phyloP scores from a whole-genome alignment of 805 yeast species.

The Candida ascalaphidarum region DNA sequence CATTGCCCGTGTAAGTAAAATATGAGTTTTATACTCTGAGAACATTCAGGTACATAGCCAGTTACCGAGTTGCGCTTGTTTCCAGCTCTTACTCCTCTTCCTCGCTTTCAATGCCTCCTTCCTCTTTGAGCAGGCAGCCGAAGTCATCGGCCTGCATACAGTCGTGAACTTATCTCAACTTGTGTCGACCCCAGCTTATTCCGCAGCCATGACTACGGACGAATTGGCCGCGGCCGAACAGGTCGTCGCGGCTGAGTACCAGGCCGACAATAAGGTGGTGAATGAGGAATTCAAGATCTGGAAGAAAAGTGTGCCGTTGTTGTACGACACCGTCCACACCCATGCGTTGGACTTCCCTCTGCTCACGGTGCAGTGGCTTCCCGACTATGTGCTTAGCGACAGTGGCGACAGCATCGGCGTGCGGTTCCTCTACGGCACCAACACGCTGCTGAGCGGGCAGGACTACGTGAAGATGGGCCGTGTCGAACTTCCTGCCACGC shows the following conservation, averaged over 20 bases:
- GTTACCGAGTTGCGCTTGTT: too few relatives aligned
- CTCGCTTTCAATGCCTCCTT: too few relatives aligned
- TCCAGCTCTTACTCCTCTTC: too few relatives aligned
- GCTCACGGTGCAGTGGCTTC: slow-evolving; percentile 61
- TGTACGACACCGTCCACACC: slow-evolving; percentile 68
- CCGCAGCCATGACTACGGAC: too few relatives aligned
- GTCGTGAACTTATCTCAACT: too few relatives aligned
- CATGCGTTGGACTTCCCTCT: slow-evolving; percentile 65
- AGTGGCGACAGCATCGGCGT: slow-evolving; percentile 20
- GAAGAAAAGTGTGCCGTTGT: slow-evolving; percentile 77
- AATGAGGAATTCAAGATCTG: slow-evolving; percentile 74
- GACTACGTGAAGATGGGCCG: slow-evolving; percentile 40
- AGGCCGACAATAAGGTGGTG: slow-evolving; percentile 49
- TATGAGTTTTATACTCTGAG: too few relatives aligned
- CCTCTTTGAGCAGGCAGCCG: too few relatives aligned
- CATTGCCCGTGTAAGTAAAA: too few relatives aligned
- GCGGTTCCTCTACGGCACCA: slow-evolving; percentile 42
- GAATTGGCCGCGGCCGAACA: slow-evolving; percentile 16
- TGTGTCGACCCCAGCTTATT: too few relatives aligned
- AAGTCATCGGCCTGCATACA: too few relatives aligned
- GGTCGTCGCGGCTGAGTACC: slow-evolving; percentile 36
- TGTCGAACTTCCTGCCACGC: slow-evolving; percentile 41
- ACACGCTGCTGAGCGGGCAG: slow-evolving; percentile 27
- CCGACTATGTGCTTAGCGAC: slow-evolving; percentile 27
- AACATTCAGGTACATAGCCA: too few relatives aligned